Evolutionary conservation across 352 stramenopile genomes (phyloP).

Genomic region (Phytopythium ostracodes): DNA sequence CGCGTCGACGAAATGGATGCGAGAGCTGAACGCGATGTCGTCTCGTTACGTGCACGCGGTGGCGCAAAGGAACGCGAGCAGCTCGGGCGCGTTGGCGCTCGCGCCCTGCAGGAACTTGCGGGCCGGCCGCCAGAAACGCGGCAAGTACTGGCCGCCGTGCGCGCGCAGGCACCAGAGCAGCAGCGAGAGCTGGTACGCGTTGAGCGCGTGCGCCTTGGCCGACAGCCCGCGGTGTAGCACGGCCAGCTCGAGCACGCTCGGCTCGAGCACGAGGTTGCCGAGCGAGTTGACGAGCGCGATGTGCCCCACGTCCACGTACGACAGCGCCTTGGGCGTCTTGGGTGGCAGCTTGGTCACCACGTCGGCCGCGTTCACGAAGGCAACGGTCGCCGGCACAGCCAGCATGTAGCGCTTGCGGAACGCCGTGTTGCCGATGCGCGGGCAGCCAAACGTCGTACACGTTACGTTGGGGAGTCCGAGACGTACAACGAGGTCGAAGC

Average conservation of each 20-base stretch:
- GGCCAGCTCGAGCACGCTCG: slow-evolving; percentile 31
- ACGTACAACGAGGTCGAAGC: slow-evolving; percentile 30
- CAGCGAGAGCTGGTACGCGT: slow-evolving; percentile 37
- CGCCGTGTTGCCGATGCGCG: slow-evolving; percentile 30
- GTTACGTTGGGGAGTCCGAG: slow-evolving; percentile 25
- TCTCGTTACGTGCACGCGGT: not conserved
- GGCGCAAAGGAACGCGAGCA: slow-evolving; percentile 20
- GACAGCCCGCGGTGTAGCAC: slow-evolving; percentile 37
- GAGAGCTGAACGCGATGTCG: not conserved
- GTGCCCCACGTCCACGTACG: slow-evolving; percentile 33
- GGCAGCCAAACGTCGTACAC: slow-evolving; percentile 41
- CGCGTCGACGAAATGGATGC: slow-evolving; percentile 1
- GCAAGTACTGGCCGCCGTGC: slow-evolving; percentile 24
- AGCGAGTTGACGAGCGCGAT: slow-evolving; percentile 33
- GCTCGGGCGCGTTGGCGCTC: slow-evolving; percentile 24
- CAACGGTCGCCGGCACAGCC: slow-evolving; percentile 30
- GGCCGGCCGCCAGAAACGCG: slow-evolving; percentile 31
- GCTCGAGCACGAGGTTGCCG: slow-evolving; percentile 43
- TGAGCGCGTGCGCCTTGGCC: slow-evolving; percentile 29
- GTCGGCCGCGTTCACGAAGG: slow-evolving; percentile 37
- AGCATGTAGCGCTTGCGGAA: slow-evolving; percentile 35
- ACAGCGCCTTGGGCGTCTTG: slow-evolving; percentile 33
- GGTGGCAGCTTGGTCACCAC: slow-evolving; percentile 37
- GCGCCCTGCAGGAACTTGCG: slow-evolving; percentile 20
- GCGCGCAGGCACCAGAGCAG: slow-evolving; percentile 36